These are phyloP conservation scores for Byssothecium circinans DNA, from an alignment of 2,329 filamentous ascomycete species.

Conservation along the genomic window DNA sequence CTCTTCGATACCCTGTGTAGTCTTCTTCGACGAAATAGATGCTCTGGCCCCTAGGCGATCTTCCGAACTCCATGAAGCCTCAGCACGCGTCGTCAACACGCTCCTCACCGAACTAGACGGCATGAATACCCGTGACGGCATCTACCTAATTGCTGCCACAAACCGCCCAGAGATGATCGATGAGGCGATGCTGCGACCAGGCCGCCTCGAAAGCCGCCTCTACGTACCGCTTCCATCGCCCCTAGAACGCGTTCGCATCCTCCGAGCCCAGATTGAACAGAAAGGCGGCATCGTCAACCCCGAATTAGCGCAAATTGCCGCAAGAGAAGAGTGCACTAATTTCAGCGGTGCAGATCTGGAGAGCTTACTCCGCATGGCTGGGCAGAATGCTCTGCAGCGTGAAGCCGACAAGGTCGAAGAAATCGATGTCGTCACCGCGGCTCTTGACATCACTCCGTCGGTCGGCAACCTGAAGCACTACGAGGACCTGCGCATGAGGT, in stretches of 20 bases:
- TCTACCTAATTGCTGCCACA: slow-evolving; percentile 93
- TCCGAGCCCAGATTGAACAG: slow-evolving; percentile 63
- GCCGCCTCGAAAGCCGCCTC: slow-evolving; percentile 82
- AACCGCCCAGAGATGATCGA: slow-evolving; percentile 97
- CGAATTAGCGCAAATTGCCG: slow-evolving; percentile 65
- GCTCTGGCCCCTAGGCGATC: slow-evolving; percentile 85
- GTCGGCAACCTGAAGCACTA: slow-evolving; percentile 62
- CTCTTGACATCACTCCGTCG: slow-evolving; percentile 50
- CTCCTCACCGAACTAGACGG: slow-evolving; percentile 94
- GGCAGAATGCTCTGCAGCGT: slow-evolving; percentile 57
- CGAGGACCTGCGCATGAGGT: slow-evolving; percentile 55
- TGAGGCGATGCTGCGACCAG: slow-evolving; percentile 88
- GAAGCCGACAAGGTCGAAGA: slow-evolving; percentile 49
- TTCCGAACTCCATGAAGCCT: slow-evolving; percentile 74
- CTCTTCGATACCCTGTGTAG: slow-evolving; percentile 84
- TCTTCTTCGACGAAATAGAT: slow-evolving; percentile 98
- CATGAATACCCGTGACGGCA: slow-evolving; percentile 74
- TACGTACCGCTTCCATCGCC: slow-evolving; percentile 84
- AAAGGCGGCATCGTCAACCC: slow-evolving; percentile 56
- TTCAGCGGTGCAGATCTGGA: slow-evolving; percentile 74
- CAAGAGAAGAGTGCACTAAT: slow-evolving; percentile 64
- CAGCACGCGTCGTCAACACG: slow-evolving; percentile 89
- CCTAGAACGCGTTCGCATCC: slow-evolving; percentile 80
- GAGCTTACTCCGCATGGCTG: slow-evolving; percentile 61
- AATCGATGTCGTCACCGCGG: slow-evolving; percentile 51